Base-by-base conservation (phyloP, 352 stramenopile genomes). In the Pythium coloratum region DNA sequence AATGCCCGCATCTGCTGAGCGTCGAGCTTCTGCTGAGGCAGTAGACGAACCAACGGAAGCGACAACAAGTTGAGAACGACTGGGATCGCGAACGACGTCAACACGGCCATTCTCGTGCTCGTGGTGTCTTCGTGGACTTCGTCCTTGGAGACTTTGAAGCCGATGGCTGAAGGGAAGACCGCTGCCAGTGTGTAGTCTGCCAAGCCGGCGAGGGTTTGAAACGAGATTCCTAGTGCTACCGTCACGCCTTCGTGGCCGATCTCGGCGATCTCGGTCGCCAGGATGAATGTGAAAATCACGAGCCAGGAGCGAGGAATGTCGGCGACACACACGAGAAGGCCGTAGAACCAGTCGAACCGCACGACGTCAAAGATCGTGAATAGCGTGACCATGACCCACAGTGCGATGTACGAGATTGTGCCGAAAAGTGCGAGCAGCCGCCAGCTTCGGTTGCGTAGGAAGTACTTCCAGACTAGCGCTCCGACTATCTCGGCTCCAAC, bases 221-320 rank as follows among this genome's bases (percentile, higher is more conserved):
- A 76, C 2, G 82, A 88, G 16, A 86, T 62, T 6, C 85, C 59
- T 10, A 88, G 54, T 0, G 80, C 80, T 26, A 87, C 72, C 0
- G 77, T 86, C 33, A 79, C 76, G 8, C 80, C 82, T 58, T 89
- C 80, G 12, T 67, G 73, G 3, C 79, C 82, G 1, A 79, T 60
- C 14, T 80, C 69, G 2, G 80, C 67, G 44, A 89, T 82, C 57
- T 91, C 82, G 0, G 79, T 87, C 2, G 70, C 64, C 2, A 72
- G 64, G 12, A 88, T 20, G 14, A 85, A 38, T 0, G 56, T 65
- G 34, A 76, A 83, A 2, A 91, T 32, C 58, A 76, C 47, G n/a
- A 88, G 62, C 73, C 77, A 84, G 1, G 59, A 68, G 34, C 77
- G 77, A 4, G 79, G 71, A 47, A 82, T 68, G 24, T 73, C 70